phyloP scores from a whole-genome alignment of 345 rosid genomes.

The Rhodamnia rubescens region DNA sequence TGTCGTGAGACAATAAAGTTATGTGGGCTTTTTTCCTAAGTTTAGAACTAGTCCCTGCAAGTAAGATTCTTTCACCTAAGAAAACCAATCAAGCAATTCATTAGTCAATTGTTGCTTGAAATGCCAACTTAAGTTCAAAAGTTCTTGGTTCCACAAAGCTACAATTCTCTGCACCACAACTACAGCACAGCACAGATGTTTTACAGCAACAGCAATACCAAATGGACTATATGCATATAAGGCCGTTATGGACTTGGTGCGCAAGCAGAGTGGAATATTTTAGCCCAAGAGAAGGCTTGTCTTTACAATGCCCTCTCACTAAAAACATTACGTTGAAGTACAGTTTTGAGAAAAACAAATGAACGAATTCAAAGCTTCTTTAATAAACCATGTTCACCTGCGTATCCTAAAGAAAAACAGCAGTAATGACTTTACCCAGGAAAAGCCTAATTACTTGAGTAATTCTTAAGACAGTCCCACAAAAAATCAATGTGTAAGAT shows the following conservation, averaged over 20 bases:
- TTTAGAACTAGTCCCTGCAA: background rate
- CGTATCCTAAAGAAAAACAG: background rate
- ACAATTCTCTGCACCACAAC: background rate
- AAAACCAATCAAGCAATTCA: background rate
- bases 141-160: background rate
- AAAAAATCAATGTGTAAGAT: background rate
- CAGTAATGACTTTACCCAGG: background rate
- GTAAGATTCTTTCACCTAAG: background rate
- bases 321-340: background rate
- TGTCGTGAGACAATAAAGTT: background rate
- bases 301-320: background rate
- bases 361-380: background rate
- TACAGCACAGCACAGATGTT: background rate
- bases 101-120: background rate
- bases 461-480: background rate
- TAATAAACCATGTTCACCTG: background rate
- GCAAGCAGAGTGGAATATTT: background rate
- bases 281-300: background rate
- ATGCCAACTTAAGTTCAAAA: background rate
- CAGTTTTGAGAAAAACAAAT: background rate
- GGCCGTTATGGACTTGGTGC: background rate
- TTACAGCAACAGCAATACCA: background rate
- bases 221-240: background rate
- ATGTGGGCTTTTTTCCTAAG: background rate
- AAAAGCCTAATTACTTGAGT: background rate